Evolutionary conservation across 768 basidiomycete species (phyloP).

Genomic region (Grammothele lineata): DNA sequence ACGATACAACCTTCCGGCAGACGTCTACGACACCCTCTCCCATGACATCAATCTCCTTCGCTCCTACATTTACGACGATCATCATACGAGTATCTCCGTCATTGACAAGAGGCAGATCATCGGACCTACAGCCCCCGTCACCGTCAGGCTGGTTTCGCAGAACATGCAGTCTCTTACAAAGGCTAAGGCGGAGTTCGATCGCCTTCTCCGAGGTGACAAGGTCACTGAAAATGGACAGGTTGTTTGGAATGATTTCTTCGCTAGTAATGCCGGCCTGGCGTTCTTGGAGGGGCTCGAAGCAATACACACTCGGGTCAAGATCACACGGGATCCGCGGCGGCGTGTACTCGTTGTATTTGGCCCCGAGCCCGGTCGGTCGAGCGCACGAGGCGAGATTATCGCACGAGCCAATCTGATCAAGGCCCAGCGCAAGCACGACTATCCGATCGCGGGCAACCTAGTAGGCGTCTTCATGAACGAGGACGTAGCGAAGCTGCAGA

Average conservation of each 20-base stretch:
- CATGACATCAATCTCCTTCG: conserved; percentile 45
- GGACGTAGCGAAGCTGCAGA: conserved; percentile 42
- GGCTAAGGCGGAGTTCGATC: conserved; percentile 59
- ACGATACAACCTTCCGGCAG: conserved; percentile 36
- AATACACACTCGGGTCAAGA: conserved; percentile 34
- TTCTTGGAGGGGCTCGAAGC: conserved; percentile 46
- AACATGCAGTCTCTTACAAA: conserved; percentile 45
- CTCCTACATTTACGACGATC: conserved; percentile 28
- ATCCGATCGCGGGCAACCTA: conserved; percentile 45
- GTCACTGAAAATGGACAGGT: conserved; percentile 46
- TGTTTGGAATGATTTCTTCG: conserved; percentile 67
- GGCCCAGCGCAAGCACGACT: conserved; percentile 35
- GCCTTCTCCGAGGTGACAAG: conserved; percentile 57
- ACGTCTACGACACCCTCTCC: conserved; percentile 36
- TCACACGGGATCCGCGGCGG: conserved; percentile 38
- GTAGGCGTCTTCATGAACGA: conserved; percentile 43
- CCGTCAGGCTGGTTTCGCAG: conserved; percentile 48
- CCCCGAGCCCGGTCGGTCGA: conserved; percentile 33
- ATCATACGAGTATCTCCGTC: conserved; percentile 26
- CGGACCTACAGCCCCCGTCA: conserved; percentile 20
- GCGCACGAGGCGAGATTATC: conserved; percentile 43
- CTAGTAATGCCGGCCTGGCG: conserved; percentile 31
- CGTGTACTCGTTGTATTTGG: conserved; percentile 56
- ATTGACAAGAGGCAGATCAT: conserved; percentile 7
- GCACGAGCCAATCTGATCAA: conserved; percentile 42